Conservation (phyloP, 768 basidiomycete species). For the Pleurotus citrinopileatus region DNA sequence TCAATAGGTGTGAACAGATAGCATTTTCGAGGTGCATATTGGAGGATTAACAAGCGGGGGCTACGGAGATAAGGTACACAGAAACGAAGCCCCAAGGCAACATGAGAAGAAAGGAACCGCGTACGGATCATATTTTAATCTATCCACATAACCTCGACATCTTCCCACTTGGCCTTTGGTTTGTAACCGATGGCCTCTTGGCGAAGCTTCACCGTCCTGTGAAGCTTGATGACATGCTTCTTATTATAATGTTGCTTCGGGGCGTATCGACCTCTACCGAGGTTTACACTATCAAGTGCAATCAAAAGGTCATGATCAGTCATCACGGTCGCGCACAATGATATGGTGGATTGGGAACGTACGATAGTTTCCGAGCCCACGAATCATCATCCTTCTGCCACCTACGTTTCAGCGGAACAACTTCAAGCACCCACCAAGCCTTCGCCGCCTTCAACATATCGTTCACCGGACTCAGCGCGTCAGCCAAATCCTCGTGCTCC, state of each 20-base stretch:
- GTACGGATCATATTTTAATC: slow-evolving; percentile 18
- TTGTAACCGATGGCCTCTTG: slow-evolving; percentile 25
- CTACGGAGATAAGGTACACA: too few relatives aligned
- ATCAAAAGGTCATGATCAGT: neutral
- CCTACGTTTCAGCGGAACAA: slow-evolving; percentile 36
- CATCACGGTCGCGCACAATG: neutral
- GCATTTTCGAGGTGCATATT: too few relatives aligned
- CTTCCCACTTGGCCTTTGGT: slow-evolving; percentile 24
- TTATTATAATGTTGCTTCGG: slow-evolving; percentile 1
- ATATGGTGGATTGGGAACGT: slow-evolving; percentile 15
- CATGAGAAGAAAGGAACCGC: neutral
- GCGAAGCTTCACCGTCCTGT: slow-evolving; percentile 20
- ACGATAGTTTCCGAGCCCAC: slow-evolving; percentile 37
- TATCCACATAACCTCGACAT: slow-evolving; percentile 14
- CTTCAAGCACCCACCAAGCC: slow-evolving; percentile 69
- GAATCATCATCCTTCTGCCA: slow-evolving; percentile 38
- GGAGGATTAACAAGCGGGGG: too few relatives aligned
- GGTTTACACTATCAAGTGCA: neutral
- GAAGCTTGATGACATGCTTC: slow-evolving; percentile 17
- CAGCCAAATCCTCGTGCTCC: slow-evolving; percentile 60
- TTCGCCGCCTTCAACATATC: slow-evolving; percentile 52
- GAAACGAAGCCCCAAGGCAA: neutral
- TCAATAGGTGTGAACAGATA: neutral
- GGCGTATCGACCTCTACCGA: slow-evolving; percentile 1
- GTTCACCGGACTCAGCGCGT: slow-evolving; percentile 47